Evolutionary conservation across 208 protist species (phyloP).

Genomic region (Leptomonas pyrrhocoris): DNA sequence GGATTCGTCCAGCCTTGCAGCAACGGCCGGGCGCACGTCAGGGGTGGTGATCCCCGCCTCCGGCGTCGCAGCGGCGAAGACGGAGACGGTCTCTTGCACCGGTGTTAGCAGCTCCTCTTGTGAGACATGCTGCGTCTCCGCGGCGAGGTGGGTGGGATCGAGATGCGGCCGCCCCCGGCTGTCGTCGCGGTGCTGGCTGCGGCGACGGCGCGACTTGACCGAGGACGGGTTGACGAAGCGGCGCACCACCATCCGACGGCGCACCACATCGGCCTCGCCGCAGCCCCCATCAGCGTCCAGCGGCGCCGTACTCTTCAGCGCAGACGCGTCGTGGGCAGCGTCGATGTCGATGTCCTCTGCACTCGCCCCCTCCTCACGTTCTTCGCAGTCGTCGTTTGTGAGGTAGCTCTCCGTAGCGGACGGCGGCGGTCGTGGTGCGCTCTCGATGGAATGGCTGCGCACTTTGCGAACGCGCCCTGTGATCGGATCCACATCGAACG

Average conservation of each 20-base stretch:
- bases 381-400: slow-evolving; percentile 31
- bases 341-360: slow-evolving; percentile 5
- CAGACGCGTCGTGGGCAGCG: neutral
- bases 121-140: neutral
- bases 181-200: neutral
- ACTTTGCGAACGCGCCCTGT: slow-evolving; percentile 19
- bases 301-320: neutral
- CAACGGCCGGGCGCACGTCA: neutral
- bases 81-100: neutral
- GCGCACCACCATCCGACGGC: slow-evolving; percentile 7
- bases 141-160: slow-evolving; percentile 8
- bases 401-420: slow-evolving; percentile 33
- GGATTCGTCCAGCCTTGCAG: neutral
- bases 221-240: slow-evolving; percentile 12
- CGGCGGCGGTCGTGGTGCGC: slow-evolving; percentile 19
- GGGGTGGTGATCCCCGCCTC: neutral
- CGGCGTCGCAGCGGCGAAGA: neutral
- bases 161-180: slow-evolving; percentile 8
- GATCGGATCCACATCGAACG: slow-evolving; percentile 6
- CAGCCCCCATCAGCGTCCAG: neutral
- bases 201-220: neutral
- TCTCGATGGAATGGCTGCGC: slow-evolving; percentile 36
- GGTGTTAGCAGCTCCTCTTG: neutral
- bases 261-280: slow-evolving; percentile 1
- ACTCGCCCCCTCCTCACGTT: slow-evolving; percentile 23